Evolutionary conservation across 2,329 filamentous ascomycete genomes (phyloP).

Genomic region (Pseudogymnoascus sp.): DNA sequence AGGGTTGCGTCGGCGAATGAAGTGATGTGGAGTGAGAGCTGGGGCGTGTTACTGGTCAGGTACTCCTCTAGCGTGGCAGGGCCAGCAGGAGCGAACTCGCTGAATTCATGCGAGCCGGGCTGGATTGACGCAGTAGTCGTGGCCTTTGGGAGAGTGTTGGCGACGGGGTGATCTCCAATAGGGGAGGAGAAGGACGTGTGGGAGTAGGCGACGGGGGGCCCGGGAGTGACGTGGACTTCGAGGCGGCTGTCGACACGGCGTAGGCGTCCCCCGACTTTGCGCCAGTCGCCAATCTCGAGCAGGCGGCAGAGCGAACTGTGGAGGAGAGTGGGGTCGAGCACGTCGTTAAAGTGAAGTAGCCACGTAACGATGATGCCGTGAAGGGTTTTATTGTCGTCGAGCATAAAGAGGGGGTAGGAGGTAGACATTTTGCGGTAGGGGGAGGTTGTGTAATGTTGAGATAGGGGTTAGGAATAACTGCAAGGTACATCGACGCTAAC

Average conservation of each 20-base stretch:
- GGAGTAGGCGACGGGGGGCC: conserved; percentile 37
- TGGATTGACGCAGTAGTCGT: conserved; percentile 28
- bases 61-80: conserved; percentile 35
- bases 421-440: neutral
- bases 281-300: conserved; percentile 37
- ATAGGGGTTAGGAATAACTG: no score
- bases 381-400: conserved; percentile 16
- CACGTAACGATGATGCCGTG: conserved; percentile 11
- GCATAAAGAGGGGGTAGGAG: neutral
- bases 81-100: conserved; percentile 21
- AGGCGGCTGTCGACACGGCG: conserved; percentile 23
- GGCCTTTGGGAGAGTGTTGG: conserved; percentile 30
- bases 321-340: conserved; percentile 36
- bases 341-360: conserved; percentile 35
- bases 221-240: conserved; percentile 35
- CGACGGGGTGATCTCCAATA: conserved; percentile 37
- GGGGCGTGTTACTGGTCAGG: conserved; percentile 36
- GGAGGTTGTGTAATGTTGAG: no score
- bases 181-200: conserved; percentile 31
- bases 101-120: conserved; percentile 24
- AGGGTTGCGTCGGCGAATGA: conserved; percentile 45
- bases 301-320: conserved; percentile 31
- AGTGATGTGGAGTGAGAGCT: conserved; percentile 41
- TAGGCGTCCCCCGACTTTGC: conserved; percentile 39
- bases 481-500: no score